Percentiles rank a stretch among this genome's conserved stretches.
These are phyloP conservation scores for Takashimella tepidaria DNA, from an alignment of 1,284 basidiomycete species.

Conservation along the genomic window DNA sequence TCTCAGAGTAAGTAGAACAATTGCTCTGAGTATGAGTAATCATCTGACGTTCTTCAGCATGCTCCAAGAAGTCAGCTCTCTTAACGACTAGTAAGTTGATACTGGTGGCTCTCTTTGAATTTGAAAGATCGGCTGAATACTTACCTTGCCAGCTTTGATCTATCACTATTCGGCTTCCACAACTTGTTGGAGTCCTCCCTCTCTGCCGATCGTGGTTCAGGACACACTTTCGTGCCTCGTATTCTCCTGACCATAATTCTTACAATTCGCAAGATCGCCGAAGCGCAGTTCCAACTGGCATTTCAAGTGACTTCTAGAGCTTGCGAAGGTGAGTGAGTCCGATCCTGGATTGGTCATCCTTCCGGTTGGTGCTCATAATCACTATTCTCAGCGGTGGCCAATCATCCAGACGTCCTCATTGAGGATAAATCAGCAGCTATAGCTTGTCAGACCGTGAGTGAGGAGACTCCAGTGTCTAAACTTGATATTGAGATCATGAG, in stretches of 20 bases:
- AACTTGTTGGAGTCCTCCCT: background rate
- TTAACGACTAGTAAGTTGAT: slow-evolving; percentile 1
- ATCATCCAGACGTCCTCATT: background rate
- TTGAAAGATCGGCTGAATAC: no score
- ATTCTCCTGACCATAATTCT: slow-evolving; percentile 7
- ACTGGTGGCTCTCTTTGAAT: no score
- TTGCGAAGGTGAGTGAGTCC: background rate
- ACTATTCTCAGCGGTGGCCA: background rate
- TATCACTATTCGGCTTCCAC: slow-evolving; percentile 1
- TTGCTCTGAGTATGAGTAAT: background rate
- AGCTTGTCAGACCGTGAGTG: slow-evolving; percentile 10
- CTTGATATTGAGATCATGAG: background rate
- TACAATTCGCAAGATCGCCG: slow-evolving; percentile 1
- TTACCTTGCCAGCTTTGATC: slow-evolving; percentile 13
- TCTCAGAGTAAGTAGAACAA: background rate
- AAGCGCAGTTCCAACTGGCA: background rate
- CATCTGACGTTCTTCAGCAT: no score
- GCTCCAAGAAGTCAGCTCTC: slow-evolving; percentile 1
- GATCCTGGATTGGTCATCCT: no score
- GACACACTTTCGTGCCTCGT: background rate
- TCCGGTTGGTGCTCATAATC: background rate
- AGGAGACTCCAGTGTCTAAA: no score
- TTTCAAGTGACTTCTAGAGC: background rate
- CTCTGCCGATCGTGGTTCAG: background rate
- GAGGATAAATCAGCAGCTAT: background rate